phyloP scores from a whole-genome alignment of 495 filamentous ascomycete species.

The Hypoxylon rickii region DNA sequence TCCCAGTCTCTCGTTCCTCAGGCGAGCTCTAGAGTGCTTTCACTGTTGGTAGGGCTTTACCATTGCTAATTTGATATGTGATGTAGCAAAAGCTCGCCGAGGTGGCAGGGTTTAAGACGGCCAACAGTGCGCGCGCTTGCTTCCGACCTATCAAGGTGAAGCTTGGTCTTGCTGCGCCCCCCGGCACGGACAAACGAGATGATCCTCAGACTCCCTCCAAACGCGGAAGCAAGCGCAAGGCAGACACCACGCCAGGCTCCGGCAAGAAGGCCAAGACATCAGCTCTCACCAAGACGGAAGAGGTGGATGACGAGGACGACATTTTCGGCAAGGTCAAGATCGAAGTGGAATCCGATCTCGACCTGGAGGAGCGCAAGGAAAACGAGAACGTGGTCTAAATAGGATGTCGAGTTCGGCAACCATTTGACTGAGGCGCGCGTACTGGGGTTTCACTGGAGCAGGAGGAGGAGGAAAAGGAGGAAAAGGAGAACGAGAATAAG shows the following conservation, averaged over 20 bases:
- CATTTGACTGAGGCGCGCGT: too few relatives aligned
- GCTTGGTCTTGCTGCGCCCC: background rate
- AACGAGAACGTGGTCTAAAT: background rate
- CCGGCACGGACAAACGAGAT: background rate
- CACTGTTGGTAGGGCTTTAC: too few relatives aligned
- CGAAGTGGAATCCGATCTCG: background rate
- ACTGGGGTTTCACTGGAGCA: too few relatives aligned
- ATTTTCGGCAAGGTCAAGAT: background rate
- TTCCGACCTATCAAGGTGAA: constrained; percentile 25
- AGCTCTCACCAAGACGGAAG: background rate
- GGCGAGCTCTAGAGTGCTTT: too few relatives aligned
- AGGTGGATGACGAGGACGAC: background rate
- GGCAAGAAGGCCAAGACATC: constrained; percentile 13
- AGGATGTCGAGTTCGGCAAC: background rate
- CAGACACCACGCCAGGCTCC: background rate
- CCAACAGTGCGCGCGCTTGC: constrained; percentile 8
- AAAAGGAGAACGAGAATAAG: background rate
- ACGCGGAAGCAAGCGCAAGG: constrained; percentile 7
- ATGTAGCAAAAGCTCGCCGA: constrained; percentile 26
- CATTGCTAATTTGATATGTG: constrained; percentile 11
- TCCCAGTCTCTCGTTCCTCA: too few relatives aligned
- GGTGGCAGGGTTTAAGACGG: constrained; percentile 23
- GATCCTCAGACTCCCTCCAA: constrained; percentile 3
- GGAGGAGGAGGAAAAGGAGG: background rate
- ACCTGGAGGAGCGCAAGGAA: background rate